Percentiles rank a stretch among this genome's conserved stretches.
Conservation (phyloP, 306 rosid species). For the Fragaria ananassa region DNA sequence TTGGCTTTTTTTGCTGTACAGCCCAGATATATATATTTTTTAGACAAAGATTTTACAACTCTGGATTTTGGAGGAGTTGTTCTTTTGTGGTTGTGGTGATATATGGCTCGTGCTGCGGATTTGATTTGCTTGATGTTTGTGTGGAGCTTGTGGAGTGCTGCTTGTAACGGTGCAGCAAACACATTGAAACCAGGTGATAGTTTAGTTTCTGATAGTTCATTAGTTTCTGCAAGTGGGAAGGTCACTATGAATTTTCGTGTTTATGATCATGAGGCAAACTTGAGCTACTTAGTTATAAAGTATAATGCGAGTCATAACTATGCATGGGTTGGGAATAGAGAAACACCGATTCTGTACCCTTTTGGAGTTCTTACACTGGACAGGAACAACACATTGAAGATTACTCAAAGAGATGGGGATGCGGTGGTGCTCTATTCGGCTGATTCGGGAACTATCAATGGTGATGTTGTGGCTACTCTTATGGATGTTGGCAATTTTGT, state of each 20-base stretch:
- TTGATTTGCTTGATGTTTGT: not conserved
- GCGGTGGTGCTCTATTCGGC: not conserved
- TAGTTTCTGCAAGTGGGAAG: not conserved
- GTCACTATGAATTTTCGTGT: not conserved
- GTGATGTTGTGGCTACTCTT: not conserved
- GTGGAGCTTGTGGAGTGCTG: not conserved
- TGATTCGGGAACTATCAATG: not conserved
- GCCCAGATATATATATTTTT: not conserved
- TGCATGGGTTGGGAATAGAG: slow-evolving; percentile 1
- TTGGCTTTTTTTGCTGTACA: not conserved
- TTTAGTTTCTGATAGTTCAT: not conserved
- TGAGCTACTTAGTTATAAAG: not conserved
- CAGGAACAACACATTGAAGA: not conserved
- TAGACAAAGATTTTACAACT: not conserved
- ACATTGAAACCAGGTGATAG: not conserved
- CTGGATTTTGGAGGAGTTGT: not conserved
- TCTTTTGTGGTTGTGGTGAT: not conserved
- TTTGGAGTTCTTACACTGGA: not conserved
- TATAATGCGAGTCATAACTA: too few relatives aligned
- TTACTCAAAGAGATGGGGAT: not conserved
- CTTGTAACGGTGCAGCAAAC: not conserved
- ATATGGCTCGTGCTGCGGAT: not conserved
- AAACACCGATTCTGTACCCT: not conserved
- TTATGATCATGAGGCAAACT: not conserved
- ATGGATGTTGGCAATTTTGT: slow-evolving; percentile 13